These are phyloP conservation scores for Annulohypoxylon truncatum DNA, from an alignment of 2,329 filamentous ascomycete species.

Conservation along the genomic window DNA sequence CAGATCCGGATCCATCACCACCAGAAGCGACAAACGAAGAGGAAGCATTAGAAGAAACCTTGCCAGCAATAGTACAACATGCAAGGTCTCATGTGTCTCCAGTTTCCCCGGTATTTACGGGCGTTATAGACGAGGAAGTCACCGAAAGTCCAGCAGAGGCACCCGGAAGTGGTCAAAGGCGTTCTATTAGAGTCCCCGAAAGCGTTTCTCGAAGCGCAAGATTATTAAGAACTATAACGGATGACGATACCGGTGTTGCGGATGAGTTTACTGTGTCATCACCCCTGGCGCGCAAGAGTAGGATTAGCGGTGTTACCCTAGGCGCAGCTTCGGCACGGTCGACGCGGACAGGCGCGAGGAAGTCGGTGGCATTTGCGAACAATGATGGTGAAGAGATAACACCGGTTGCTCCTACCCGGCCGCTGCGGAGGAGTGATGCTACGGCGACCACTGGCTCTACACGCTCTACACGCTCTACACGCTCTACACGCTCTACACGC, in stretches of 20 bases:
- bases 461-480: conserved; percentile 43
- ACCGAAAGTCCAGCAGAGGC: conserved; percentile 65
- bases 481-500: conserved; percentile 42
- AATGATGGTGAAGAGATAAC: conserved; percentile 40
- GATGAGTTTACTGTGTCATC: conserved; percentile 54
- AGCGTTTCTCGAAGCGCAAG: conserved; percentile 55
- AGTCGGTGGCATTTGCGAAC: conserved; percentile 29
- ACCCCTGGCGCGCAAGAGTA: conserved; percentile 57
- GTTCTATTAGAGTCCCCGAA: conserved; percentile 53
- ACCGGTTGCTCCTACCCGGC: conserved; percentile 29
- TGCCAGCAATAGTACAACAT: conserved; percentile 35
- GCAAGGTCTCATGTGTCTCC: conserved; percentile 38
- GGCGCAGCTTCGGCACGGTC: conserved; percentile 48
- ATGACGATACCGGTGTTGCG: conserved; percentile 47
- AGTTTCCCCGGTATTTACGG: conserved; percentile 37
- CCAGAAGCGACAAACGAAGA: conserved; percentile 17
- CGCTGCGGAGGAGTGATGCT: conserved; percentile 40
- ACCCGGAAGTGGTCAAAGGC: conserved; percentile 66
- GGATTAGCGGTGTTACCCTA: conserved; percentile 50
- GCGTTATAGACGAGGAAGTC: conserved; percentile 56
- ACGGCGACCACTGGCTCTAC: conserved; percentile 38
- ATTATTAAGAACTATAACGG: conserved; percentile 56
- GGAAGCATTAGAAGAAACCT: conserved; percentile 35
- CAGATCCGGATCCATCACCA: conserved; percentile 7
- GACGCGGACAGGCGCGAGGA: conserved; percentile 41